Evolutionary conservation across 1,139 yeast genomes (phyloP).

Genomic region (Eremothecium gossypii): DNA sequence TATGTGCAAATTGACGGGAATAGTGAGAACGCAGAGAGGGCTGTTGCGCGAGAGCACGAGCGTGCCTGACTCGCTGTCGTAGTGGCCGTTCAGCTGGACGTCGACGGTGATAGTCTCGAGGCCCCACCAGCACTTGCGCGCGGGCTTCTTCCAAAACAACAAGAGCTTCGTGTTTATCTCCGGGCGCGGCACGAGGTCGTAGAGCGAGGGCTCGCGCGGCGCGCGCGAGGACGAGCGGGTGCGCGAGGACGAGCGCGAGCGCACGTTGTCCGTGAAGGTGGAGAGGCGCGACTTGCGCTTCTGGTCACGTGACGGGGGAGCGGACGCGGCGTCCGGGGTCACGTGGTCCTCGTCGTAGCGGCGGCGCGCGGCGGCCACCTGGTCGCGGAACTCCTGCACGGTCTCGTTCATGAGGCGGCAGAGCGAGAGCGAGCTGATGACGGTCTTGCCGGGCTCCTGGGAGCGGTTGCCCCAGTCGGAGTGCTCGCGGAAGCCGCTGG

Average conservation of each 20-base stretch:
- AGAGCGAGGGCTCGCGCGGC: slow-evolving; percentile 25
- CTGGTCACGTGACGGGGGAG: slow-evolving; percentile 14
- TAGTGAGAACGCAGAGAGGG: slow-evolving; percentile 4
- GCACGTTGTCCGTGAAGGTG: slow-evolving; percentile 35
- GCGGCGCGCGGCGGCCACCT: slow-evolving; percentile 17
- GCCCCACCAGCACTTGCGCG: slow-evolving; percentile 99
- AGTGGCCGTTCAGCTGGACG: slow-evolving; percentile 32
- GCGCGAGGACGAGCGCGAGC: slow-evolving; percentile 36
- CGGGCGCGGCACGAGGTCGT: slow-evolving; percentile 29
- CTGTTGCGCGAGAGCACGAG: slow-evolving; percentile 4
- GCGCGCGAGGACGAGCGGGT: slow-evolving; percentile 43
- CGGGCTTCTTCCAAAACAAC: slow-evolving; percentile 96
- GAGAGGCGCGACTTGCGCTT: slow-evolving; percentile 41
- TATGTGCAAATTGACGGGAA: slow-evolving; percentile 32
- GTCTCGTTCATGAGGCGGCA: slow-evolving; percentile 48
- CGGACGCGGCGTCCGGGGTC: slow-evolving; percentile 7
- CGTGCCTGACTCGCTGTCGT: slow-evolving; percentile 11
- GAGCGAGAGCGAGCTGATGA: slow-evolving; percentile 74
- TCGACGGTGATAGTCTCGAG: slow-evolving; percentile 51
- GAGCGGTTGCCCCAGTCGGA: slow-evolving; percentile 85
- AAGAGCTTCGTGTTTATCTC: slow-evolving; percentile 52
- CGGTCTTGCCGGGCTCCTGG: slow-evolving; percentile 78
- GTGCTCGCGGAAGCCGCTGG: slow-evolving; percentile 66
- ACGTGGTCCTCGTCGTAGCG: slow-evolving; percentile 1
- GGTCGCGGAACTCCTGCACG: slow-evolving; percentile 26